Evolutionary conservation across 148 eudicot species (phyloP).

Genomic region (Arctostaphylos glauca): DNA sequence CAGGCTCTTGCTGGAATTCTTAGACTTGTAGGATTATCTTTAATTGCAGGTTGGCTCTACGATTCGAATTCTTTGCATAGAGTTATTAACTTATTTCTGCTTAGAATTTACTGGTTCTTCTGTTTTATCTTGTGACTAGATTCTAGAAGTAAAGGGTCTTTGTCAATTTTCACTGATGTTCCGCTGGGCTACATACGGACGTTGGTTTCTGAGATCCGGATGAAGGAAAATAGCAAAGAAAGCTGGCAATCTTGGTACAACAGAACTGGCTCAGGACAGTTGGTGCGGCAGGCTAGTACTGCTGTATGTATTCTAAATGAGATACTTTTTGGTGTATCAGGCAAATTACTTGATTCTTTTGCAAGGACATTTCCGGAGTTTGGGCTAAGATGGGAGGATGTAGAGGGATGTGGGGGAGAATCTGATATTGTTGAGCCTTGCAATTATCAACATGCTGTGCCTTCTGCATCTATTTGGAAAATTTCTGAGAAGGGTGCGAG

Average conservation of each 20-base stretch:
- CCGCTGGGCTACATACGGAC: constrained; percentile 71
- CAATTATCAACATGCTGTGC: constrained; percentile 17
- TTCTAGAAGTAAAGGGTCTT: constrained; percentile 50
- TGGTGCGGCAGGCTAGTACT: constrained; percentile 82
- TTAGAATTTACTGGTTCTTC: constrained; percentile 19
- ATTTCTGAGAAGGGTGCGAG: constrained; percentile 31
- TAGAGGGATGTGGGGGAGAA: constrained; percentile 23
- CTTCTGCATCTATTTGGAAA: constrained; percentile 43
- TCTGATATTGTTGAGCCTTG: constrained; percentile 14
- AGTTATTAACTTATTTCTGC: constrained; percentile 13
- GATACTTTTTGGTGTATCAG: constrained; percentile 84
- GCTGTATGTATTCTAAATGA: constrained; percentile 83
- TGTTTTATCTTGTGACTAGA: constrained; percentile 40
- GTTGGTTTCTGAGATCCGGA: constrained; percentile 66
- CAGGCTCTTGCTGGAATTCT: constrained; percentile 73
- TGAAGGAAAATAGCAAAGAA: constrained; percentile 52
- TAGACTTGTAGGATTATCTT: constrained; percentile 72
- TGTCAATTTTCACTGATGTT: constrained; percentile 62
- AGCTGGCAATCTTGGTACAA: constrained; percentile 88
- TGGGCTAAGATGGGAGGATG: constrained; percentile 23
- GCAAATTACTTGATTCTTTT: constrained; percentile 45
- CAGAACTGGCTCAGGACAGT: constrained; percentile 66
- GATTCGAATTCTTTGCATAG: constrained; percentile 6
- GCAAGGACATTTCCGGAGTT: constrained; percentile 43
- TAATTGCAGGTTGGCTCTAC: constrained; percentile 56